Evolutionary conservation across 768 basidiomycete genomes (phyloP), one percentile per base, ranked within the genome.

Genomic region (Boletus pseudopeckii): DNA sequence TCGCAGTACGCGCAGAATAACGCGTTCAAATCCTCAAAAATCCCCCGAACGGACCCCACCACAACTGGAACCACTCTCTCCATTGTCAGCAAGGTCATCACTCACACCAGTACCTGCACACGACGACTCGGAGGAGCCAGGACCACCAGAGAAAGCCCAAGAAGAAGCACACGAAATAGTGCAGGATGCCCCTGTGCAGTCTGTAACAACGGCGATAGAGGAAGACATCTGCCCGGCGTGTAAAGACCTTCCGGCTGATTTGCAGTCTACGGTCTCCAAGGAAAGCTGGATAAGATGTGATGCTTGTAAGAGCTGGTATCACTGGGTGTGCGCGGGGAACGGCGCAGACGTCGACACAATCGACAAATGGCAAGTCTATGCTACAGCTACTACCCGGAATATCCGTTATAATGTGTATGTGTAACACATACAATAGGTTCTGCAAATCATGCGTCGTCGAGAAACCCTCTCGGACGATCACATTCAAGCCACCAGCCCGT

Each of bases 261-360:
- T 69, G 17, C 61, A 71, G 30, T 66, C 66, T 24, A 65, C 73
- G 4, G 75, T 72, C 48, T 79, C 82, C 56, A 85, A 86, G 66
- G 88, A 90, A 58, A 82, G 75, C 62, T 94, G 91, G 92, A 83
- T 93, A 52, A 74, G 83, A 57, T 94, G 92, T 66, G 90, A 92
- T 62, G 78, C 79, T 20, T 91, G 88, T 75, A 86, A 85, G 70
- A 79, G 74, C 30, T 92, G 89, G 90, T 92, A 83, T 66, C 89
- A 92, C 64, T 92, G 89, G 88, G 75, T 80, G 54, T 92, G 90
- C 70, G 86, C 80, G 14, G 86, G 87, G 24, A 79, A 83, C 41
- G 81, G 80, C 14, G 77, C 77, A 37, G 84, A 85, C 56, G 75
- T 86, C 11, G 82, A 84, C 34, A 75, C 76, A 14, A 80, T 92